These are phyloP conservation scores for Penicillium herquei DNA, from an alignment of 495 filamentous ascomycete species.

Conservation along the genomic window DNA sequence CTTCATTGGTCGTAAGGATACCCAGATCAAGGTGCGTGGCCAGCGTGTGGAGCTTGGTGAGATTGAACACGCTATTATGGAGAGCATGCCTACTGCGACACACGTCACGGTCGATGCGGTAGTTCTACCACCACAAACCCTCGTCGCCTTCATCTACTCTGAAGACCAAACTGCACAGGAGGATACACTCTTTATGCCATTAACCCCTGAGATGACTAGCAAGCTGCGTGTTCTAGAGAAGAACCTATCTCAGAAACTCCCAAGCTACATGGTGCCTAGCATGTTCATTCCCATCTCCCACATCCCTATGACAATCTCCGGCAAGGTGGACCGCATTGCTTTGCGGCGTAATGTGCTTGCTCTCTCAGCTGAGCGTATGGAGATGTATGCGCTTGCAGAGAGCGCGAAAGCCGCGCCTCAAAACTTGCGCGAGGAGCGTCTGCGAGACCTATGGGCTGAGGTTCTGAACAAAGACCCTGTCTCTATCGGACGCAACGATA, in stretches of 20 bases:
- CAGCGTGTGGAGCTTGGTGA: too few relatives aligned
- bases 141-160: too few relatives aligned
- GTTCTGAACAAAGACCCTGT: background rate
- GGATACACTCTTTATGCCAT: too few relatives aligned
- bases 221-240: too few relatives aligned
- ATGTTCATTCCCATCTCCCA: background rate
- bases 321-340: background rate
- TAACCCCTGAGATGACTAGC: too few relatives aligned
- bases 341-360: background rate
- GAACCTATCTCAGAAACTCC: background rate
- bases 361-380: background rate
- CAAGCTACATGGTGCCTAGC: background rate
- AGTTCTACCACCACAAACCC: too few relatives aligned
- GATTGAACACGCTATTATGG: too few relatives aligned
- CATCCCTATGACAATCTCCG: background rate
- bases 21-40: too few relatives aligned
- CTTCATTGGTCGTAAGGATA: too few relatives aligned
- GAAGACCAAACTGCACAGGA: too few relatives aligned
- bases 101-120: too few relatives aligned
- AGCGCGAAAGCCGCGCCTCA: background rate
- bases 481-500: background rate
- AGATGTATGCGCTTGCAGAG: background rate
- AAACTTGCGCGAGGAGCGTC: background rate
- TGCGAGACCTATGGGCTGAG: background rate
- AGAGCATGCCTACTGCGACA: too few relatives aligned